A percentile compares a stretch with the other conserved stretches of the same genome.
Conservation (phyloP, 2,329 filamentous ascomycete species). For the Trichoderma hamatum region DNA sequence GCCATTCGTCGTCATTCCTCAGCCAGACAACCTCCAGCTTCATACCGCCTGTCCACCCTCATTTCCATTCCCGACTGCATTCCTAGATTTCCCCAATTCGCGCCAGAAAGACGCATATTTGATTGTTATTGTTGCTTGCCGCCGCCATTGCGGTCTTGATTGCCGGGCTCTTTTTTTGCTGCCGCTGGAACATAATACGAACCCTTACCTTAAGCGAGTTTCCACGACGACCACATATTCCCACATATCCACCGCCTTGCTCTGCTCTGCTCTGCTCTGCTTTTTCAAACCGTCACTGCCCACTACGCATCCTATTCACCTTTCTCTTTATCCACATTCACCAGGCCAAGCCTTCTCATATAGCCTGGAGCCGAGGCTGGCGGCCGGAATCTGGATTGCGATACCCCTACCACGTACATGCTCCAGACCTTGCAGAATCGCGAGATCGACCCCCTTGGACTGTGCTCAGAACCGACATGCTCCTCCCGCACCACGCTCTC, state of each 20-base stretch:
- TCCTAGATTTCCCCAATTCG: background rate
- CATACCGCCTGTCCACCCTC: background rate
- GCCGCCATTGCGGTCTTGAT: background rate
- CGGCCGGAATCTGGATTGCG: background rate
- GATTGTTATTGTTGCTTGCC: slow-evolving; percentile 11
- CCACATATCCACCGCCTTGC: slow-evolving; percentile 5
- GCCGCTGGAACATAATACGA: slow-evolving; percentile 16
- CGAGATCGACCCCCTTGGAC: slow-evolving; percentile 21
- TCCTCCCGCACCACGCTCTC: background rate
- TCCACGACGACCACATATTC: slow-evolving; percentile 18
- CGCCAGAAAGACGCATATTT: background rate
- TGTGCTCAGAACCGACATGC: slow-evolving; percentile 19
- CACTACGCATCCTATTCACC: background rate
- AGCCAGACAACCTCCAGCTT: background rate
- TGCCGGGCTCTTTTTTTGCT: background rate
- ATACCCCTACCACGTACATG: background rate
- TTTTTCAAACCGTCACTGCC: slow-evolving; percentile 10
- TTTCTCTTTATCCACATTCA: background rate
- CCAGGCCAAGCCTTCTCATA: background rate
- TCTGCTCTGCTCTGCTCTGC: slow-evolving; percentile 5
- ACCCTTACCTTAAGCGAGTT: slow-evolving; percentile 19
- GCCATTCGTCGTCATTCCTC: slow-evolving; percentile 12
- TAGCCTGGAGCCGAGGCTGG: slow-evolving; percentile 13
- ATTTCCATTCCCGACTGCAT: slow-evolving; percentile 14
- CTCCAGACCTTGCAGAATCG: slow-evolving; percentile 3